Percentiles rank a stretch among this genome's conserved stretches.
phyloP scores from a whole-genome alignment of 1,139 yeast genomes.

The Geotrichum citri-aurantii region DNA sequence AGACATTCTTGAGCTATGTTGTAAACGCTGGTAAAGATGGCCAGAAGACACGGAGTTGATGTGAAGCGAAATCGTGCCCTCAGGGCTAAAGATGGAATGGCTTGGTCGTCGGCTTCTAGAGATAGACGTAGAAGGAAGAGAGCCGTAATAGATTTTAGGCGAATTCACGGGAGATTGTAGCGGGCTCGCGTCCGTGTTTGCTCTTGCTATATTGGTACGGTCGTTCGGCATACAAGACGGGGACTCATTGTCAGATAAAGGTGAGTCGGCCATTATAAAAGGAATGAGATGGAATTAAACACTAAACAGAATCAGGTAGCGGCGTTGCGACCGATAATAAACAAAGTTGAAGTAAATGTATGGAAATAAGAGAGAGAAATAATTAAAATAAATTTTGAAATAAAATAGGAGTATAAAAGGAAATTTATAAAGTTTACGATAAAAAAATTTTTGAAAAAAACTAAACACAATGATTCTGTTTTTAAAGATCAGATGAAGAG shows the following conservation, averaged over 20 bases:
- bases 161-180: background rate
- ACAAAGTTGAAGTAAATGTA: background rate
- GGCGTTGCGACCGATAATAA: background rate
- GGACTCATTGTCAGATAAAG: background rate
- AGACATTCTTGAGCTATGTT: constrained; percentile 17
- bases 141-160: constrained; percentile 10
- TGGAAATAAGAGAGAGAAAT: background rate
- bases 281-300: background rate
- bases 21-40: constrained; percentile 17
- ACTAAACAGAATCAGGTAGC: background rate
- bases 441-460: too few species aligned
- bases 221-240: background rate
- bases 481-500: background rate
- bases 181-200: background rate
- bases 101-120: background rate
- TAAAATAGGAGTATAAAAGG: background rate
- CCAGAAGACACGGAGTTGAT: background rate
- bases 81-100: constrained; percentile 10
- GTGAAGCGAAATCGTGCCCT: background rate
- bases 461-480: too few species aligned
- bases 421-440: too few species aligned
- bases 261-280: background rate
- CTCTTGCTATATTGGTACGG: background rate
- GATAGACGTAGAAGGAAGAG: background rate
- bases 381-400: background rate